phyloP scores from a whole-genome alignment of 768 basidiomycete species.

The Phylloporus sp. region DNA sequence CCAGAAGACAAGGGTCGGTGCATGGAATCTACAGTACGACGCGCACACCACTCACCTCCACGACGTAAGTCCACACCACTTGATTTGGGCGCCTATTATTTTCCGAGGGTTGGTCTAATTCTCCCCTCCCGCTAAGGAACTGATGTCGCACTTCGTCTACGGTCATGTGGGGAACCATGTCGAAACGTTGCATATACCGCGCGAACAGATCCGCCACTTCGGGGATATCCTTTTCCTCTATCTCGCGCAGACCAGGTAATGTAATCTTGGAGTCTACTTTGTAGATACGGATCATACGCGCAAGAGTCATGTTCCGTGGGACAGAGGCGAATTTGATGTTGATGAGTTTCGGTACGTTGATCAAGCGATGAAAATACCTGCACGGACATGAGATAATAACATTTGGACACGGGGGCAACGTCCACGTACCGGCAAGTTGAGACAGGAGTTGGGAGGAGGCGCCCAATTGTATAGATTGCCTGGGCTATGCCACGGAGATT shows the following conservation, averaged over 20 bases:
- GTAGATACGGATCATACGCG: constrained; percentile 79
- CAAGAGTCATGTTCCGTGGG: constrained; percentile 81
- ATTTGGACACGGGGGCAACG: not conserved
- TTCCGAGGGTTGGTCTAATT: constrained; percentile 35
- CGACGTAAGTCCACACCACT: constrained; percentile 94
- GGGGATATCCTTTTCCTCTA: constrained; percentile 73
- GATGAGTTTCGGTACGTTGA: constrained; percentile 89
- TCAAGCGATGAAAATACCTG: constrained; percentile 87
- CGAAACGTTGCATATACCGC: constrained; percentile 81
- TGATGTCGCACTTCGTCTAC: constrained; percentile 82
- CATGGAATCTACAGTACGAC: not conserved
- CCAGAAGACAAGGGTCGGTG: not conserved
- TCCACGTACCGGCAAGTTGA: constrained; percentile 69
- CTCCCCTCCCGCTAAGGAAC: constrained; percentile 78
- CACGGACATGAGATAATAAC: constrained; percentile 3
- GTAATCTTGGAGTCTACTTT: constrained; percentile 52
- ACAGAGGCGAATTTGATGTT: constrained; percentile 87
- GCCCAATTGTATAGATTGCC: constrained; percentile 94
- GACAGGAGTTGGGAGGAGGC: constrained; percentile 90
- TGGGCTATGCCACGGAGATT: constrained; percentile 90
- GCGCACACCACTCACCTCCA: constrained; percentile 57
- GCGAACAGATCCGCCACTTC: constrained; percentile 66
- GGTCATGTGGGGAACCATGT: constrained; percentile 69
- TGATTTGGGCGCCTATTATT: constrained; percentile 59
- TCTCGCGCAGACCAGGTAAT: constrained; percentile 75